These are phyloP conservation scores for Cyclotella baltica DNA, from an alignment of 108 stramenopile genomes.

Conservation along the genomic window DNA sequence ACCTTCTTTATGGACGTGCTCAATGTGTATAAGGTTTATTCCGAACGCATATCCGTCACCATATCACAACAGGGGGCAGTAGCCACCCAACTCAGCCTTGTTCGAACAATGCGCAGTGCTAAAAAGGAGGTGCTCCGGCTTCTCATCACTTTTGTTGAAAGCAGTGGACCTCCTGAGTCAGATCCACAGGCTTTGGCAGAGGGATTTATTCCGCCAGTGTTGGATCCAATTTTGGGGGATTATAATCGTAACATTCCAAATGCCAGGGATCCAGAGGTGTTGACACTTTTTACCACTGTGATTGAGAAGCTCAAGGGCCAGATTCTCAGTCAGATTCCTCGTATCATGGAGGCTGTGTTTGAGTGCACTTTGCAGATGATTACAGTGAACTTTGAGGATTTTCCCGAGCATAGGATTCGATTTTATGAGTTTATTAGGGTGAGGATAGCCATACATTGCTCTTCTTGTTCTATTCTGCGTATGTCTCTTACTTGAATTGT, in stretches of 20 bases:
- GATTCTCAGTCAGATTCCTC: constrained; percentile 89
- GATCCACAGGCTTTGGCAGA: constrained; percentile 89
- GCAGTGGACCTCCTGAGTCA: constrained; percentile 93
- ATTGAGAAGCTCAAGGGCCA: constrained; percentile 90
- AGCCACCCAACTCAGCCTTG: constrained; percentile 89
- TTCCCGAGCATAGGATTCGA: constrained; percentile 96
- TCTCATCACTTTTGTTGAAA: constrained; percentile 93
- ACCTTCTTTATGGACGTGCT: constrained; percentile 97
- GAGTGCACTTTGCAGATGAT: constrained; percentile 99
- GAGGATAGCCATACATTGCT: constrained; percentile 11
- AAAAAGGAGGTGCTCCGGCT: constrained; percentile 96
- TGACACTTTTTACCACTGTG: constrained; percentile 92
- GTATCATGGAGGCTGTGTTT: constrained; percentile 97
- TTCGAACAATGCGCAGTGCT: constrained; percentile 95
- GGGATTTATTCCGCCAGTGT: constrained; percentile 95
- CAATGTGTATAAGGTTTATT: constrained; percentile 97
- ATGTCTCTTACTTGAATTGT: background rate
- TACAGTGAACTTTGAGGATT: constrained; percentile 98
- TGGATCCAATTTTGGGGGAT: constrained; percentile 96
- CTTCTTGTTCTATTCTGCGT: background rate
- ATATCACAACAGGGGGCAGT: constrained; percentile 89
- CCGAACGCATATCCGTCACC: constrained; percentile 92
- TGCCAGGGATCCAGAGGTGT: constrained; percentile 96
- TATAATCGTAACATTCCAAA: constrained; percentile 94
- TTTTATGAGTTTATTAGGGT: constrained; percentile 96